phyloP scores from a whole-genome alignment of 177 flowering plant species.

The Vitis hybrid region DNA sequence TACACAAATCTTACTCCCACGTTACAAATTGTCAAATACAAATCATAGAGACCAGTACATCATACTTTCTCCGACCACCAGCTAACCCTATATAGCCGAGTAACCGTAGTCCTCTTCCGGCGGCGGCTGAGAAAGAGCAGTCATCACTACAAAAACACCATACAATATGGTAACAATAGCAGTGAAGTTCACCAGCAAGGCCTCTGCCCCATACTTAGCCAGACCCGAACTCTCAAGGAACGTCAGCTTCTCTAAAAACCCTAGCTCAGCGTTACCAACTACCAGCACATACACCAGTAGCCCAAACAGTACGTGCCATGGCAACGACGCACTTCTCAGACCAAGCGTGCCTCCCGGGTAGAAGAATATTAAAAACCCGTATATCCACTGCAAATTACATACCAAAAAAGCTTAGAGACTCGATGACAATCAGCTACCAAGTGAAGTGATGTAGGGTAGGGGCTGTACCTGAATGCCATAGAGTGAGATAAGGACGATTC shows the following conservation, averaged over 20 bases:
- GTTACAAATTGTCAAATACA: not conserved
- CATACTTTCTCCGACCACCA: too few species aligned
- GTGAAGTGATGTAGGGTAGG: not conserved
- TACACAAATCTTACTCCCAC: not conserved
- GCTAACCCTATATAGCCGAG: slow-evolving; percentile 40
- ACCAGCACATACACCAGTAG: slow-evolving; percentile 64
- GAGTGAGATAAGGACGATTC: slow-evolving; percentile 66
- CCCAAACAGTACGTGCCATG: slow-evolving; percentile 86
- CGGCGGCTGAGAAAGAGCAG: slow-evolving; percentile 35
- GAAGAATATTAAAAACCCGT: slow-evolving; percentile 74
- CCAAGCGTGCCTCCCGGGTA: slow-evolving; percentile 62
- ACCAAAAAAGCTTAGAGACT: too few species aligned
- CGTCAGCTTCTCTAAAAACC: slow-evolving; percentile 94
- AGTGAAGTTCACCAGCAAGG: slow-evolving; percentile 85
- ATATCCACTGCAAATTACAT: slow-evolving; percentile 65
- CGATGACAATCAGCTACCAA: too few species aligned
- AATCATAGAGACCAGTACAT: not conserved
- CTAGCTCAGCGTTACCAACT: slow-evolving; percentile 54
- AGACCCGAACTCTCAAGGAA: slow-evolving; percentile 75
- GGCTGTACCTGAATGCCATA: slow-evolving; percentile 80
- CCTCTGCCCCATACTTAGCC: slow-evolving; percentile 75
- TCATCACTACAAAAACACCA: slow-evolving; percentile 58
- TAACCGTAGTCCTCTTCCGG: slow-evolving; percentile 53
- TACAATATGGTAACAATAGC: slow-evolving; percentile 57
- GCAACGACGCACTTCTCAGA: slow-evolving; percentile 52